Percentiles rank a stretch among this genome's conserved stretches.
phyloP scores from a whole-genome alignment of 306 rosid genomes.

The Vigna mungo region DNA sequence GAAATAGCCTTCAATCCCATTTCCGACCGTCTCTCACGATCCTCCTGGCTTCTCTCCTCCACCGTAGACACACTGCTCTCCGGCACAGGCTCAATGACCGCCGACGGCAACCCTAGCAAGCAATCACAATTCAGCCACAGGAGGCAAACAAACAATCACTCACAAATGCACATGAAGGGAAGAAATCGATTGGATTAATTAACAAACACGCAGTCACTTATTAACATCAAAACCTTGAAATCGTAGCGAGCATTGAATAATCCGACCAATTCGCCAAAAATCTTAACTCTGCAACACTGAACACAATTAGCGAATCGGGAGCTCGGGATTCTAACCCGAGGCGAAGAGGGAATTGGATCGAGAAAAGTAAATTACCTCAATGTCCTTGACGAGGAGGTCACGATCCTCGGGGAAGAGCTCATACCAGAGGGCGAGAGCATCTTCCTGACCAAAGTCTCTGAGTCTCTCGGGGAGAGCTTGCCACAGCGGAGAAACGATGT shows the following conservation, averaged over 20 bases:
- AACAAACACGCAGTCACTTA: not conserved
- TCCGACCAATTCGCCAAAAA: slow-evolving; percentile 88
- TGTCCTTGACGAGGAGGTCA: too few relatives aligned
- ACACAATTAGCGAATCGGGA: slow-evolving; percentile 28
- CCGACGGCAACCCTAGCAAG: slow-evolving; percentile 69
- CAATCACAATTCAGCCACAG: slow-evolving; percentile 17
- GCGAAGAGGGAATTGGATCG: not conserved
- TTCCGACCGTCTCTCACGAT: slow-evolving; percentile 80
- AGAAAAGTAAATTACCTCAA: too few relatives aligned
- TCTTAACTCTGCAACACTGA: slow-evolving; percentile 67
- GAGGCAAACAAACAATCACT: slow-evolving; percentile 24
- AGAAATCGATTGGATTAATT: slow-evolving; percentile 11
- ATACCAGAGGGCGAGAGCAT: too few relatives aligned
- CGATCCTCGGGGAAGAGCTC: too few relatives aligned
- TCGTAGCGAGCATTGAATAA: slow-evolving; percentile 85
- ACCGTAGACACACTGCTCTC: slow-evolving; percentile 88
- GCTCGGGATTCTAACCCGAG: slow-evolving; percentile 14
- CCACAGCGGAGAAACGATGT: too few relatives aligned
- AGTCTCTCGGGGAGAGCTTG: too few relatives aligned
- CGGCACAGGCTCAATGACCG: slow-evolving; percentile 91
- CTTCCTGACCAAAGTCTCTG: too few relatives aligned
- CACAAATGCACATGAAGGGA: not conserved
- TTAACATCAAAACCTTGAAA: slow-evolving; percentile 67
- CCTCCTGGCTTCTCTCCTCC: slow-evolving; percentile 82
- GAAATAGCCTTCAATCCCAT: too few relatives aligned